Evolutionary conservation across 257 asterid species (phyloP).

Genomic region (Fraxinus americana): DNA sequence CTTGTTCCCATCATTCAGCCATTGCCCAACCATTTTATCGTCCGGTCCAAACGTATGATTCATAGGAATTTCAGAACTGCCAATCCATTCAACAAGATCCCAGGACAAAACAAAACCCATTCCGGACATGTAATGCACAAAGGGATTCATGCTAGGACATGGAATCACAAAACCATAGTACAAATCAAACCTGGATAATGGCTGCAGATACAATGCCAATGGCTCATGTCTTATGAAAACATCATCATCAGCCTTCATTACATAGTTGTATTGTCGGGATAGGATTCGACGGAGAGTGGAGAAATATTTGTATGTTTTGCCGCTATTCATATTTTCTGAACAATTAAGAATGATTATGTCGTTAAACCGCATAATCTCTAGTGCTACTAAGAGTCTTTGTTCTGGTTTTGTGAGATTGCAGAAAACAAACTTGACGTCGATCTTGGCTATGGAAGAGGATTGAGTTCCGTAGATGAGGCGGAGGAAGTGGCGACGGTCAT

Average conservation of each 20-base stretch:
- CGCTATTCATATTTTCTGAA: slow-evolving; percentile 68
- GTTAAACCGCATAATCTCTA: slow-evolving; percentile 66
- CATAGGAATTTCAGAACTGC: slow-evolving; percentile 38
- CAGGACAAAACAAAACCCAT: slow-evolving; percentile 81
- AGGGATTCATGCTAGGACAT: slow-evolving; percentile 75
- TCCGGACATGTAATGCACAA: slow-evolving; percentile 76
- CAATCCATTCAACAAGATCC: slow-evolving; percentile 82
- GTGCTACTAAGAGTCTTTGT: slow-evolving; percentile 44
- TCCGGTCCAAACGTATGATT: slow-evolving; percentile 65
- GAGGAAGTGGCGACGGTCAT: slow-evolving; percentile 75
- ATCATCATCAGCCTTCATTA: slow-evolving; percentile 89
- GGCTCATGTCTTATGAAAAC: slow-evolving; percentile 60
- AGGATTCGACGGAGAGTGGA: slow-evolving; percentile 62
- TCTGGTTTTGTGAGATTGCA: slow-evolving; percentile 67
- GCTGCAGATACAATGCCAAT: slow-evolving; percentile 47
- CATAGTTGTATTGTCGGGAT: slow-evolving; percentile 50
- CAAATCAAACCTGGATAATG: slow-evolving; percentile 56
- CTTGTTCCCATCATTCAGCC: slow-evolving; percentile 63
- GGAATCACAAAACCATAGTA: slow-evolving; percentile 83
- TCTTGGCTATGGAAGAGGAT: slow-evolving; percentile 41
- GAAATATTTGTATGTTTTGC: slow-evolving; percentile 69
- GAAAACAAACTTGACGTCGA: slow-evolving; percentile 56
- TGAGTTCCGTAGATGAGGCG: slow-evolving; percentile 70
- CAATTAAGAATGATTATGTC: slow-evolving; percentile 70
- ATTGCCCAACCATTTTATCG: slow-evolving; percentile 71